A percentile compares a stretch with the other conserved stretches of the same genome.
Conservation (phyloP, 2,329 filamentous ascomycete genomes). For the Apiospora arundinis region DNA sequence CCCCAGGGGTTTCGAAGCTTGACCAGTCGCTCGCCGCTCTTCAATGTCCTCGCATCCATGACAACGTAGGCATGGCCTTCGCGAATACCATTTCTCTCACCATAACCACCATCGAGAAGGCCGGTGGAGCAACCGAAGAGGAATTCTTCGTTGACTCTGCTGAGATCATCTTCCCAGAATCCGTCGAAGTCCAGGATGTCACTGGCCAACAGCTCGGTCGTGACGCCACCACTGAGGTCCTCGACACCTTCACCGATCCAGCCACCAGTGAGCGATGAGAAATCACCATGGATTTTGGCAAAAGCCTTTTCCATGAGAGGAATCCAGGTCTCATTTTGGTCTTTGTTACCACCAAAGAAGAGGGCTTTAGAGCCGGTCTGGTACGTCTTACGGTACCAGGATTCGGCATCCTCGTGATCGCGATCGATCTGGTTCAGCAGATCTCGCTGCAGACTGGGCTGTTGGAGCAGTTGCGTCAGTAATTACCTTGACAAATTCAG, state of each 20-base stretch:
- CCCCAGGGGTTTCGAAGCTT: slow-evolving; percentile 69
- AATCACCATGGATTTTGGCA: slow-evolving; percentile 84
- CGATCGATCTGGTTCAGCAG: slow-evolving; percentile 78
- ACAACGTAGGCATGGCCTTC: slow-evolving; percentile 66
- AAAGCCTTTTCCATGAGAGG: slow-evolving; percentile 83
- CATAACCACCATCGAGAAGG: slow-evolving; percentile 67
- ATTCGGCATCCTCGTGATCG: slow-evolving; percentile 73
- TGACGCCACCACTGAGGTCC: slow-evolving; percentile 72
- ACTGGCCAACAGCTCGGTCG: slow-evolving; percentile 69
- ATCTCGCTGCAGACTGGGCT: slow-evolving; percentile 73
- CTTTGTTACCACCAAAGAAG: slow-evolving; percentile 78
- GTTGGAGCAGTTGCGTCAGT: not conserved
- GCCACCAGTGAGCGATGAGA: slow-evolving; percentile 72
- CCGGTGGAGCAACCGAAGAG: slow-evolving; percentile 75
- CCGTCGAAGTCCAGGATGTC: slow-evolving; percentile 79
- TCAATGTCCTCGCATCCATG: slow-evolving; percentile 62
- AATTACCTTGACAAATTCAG: not conserved
- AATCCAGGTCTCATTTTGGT: slow-evolving; percentile 83
- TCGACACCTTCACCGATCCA: slow-evolving; percentile 69
- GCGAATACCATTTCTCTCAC: slow-evolving; percentile 63
- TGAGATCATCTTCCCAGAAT: slow-evolving; percentile 84
- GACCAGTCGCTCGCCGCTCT: slow-evolving; percentile 60
- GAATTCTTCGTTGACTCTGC: slow-evolving; percentile 82
- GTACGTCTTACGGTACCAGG: slow-evolving; percentile 72
- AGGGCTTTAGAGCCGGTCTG: slow-evolving; percentile 79